phyloP scores from a whole-genome alignment of 768 basidiomycete genomes.

The Naganishia onofrii region DNA sequence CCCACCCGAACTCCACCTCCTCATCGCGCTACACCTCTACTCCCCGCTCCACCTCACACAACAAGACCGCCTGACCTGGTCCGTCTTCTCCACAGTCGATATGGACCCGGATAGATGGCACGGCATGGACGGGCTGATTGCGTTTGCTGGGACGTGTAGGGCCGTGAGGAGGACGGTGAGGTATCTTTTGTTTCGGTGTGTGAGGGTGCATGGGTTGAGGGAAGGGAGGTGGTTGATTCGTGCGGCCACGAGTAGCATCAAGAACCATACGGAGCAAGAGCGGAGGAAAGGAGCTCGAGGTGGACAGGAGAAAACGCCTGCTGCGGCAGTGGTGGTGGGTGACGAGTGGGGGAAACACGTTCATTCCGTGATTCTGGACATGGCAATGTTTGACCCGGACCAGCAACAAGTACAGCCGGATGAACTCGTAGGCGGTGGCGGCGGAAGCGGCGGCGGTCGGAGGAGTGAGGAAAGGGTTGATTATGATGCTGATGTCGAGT shows the following conservation, averaged over 20 bases:
- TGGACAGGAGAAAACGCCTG: background rate
- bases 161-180: slow-evolving; percentile 41
- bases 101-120: slow-evolving; percentile 44
- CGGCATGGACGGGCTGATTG: slow-evolving; percentile 38
- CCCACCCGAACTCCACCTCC: slow-evolving; percentile 23
- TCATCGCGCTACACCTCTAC: slow-evolving; percentile 21
- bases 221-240: slow-evolving; percentile 39
- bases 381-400: slow-evolving; percentile 48
- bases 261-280: too few relatives aligned
- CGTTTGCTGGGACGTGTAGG: slow-evolving; percentile 38
- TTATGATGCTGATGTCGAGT: background rate
- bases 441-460: too few relatives aligned
- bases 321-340: background rate
- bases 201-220: slow-evolving; percentile 39
- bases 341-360: slow-evolving; percentile 44
- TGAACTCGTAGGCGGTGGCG: too few relatives aligned
- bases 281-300: background rate
- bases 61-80: slow-evolving; percentile 42
- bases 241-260: background rate
- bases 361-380: slow-evolving; percentile 48
- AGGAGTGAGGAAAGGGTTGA: background rate
- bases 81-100: slow-evolving; percentile 50
- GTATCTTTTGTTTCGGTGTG: slow-evolving; percentile 43
- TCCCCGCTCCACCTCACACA: slow-evolving; percentile 26
- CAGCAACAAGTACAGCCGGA: slow-evolving; percentile 11